These are phyloP conservation scores for Sporisorium scitamineum DNA, from an alignment of 1,284 basidiomycete species.

Conservation along the genomic window DNA sequence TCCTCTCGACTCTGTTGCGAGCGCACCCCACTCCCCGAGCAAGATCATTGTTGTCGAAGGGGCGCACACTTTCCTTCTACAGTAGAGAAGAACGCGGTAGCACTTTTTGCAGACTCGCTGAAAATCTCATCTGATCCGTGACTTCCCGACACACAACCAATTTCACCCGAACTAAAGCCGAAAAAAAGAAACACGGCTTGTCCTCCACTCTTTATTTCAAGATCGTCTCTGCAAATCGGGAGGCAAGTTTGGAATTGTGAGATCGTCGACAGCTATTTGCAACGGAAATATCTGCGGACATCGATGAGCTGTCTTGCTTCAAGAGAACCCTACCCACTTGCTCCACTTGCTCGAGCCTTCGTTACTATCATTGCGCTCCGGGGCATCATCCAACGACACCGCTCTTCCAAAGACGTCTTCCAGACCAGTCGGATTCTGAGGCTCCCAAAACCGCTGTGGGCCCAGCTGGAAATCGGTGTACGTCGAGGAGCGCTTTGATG, in stretches of 20 bases:
- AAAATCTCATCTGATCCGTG: conserved; percentile 24
- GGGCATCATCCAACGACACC: conserved; percentile 32
- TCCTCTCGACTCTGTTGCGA: too few relatives aligned
- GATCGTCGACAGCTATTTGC: neutral
- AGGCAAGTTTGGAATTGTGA: neutral
- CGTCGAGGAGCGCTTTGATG: conserved; percentile 6
- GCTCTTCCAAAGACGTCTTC: conserved; percentile 58
- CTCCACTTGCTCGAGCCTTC: conserved; percentile 26
- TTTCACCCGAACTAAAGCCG: conserved; percentile 20
- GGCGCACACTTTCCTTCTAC: neutral
- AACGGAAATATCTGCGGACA: neutral
- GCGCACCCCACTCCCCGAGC: too few relatives aligned
- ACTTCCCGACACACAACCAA: conserved; percentile 23
- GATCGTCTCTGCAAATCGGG: neutral
- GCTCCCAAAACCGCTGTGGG: conserved; percentile 58
- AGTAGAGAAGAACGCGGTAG: neutral
- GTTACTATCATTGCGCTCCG: neutral
- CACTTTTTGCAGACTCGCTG: too few relatives aligned
- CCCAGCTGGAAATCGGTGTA: conserved; percentile 48
- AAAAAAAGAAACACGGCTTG: neutral
- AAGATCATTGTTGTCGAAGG: too few relatives aligned
- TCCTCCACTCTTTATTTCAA: conserved; percentile 1
- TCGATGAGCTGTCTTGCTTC: neutral
- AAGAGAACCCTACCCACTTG: conserved; percentile 45
- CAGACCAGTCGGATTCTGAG: conserved; percentile 52